phyloP scores from a whole-genome alignment of 306 rosid species.

The Fragaria ananassa region DNA sequence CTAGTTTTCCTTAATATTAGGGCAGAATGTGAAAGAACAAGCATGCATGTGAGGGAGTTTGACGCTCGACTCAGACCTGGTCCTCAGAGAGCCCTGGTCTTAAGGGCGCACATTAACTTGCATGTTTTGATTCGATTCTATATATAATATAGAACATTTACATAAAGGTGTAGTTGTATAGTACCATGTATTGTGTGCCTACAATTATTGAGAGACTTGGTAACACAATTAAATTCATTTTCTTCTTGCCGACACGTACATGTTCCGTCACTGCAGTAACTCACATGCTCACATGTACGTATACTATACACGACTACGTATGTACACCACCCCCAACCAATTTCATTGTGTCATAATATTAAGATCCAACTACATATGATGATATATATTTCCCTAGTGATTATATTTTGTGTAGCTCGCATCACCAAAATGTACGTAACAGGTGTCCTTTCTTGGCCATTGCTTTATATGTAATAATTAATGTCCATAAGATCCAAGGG shows the following conservation, averaged over 20 bases:
- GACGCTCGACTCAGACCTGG: neutral
- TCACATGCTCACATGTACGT: neutral
- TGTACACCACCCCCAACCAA: neutral
- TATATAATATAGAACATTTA: neutral
- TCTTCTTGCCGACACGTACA: slow-evolving; percentile 2
- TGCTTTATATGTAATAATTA: neutral
- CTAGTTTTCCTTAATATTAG: neutral
- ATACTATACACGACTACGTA: neutral
- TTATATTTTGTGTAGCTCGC: neutral
- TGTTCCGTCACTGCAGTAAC: neutral
- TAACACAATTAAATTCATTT: neutral
- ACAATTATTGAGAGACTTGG: neutral
- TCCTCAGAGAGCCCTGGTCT: slow-evolving; percentile 15
- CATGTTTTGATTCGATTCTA: neutral
- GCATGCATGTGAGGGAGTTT: neutral
- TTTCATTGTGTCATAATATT: neutral
- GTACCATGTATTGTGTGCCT: neutral
- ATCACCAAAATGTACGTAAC: neutral
- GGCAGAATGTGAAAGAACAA: neutral
- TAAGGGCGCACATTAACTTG: neutral
- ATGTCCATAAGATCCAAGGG: too few species aligned
- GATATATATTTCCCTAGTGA: too few species aligned
- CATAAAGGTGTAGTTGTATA: too few species aligned
- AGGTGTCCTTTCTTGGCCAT: neutral
- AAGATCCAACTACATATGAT: neutral